Base-by-base conservation (phyloP, 306 rosid species). In the Boehmeria nivea region DNA sequence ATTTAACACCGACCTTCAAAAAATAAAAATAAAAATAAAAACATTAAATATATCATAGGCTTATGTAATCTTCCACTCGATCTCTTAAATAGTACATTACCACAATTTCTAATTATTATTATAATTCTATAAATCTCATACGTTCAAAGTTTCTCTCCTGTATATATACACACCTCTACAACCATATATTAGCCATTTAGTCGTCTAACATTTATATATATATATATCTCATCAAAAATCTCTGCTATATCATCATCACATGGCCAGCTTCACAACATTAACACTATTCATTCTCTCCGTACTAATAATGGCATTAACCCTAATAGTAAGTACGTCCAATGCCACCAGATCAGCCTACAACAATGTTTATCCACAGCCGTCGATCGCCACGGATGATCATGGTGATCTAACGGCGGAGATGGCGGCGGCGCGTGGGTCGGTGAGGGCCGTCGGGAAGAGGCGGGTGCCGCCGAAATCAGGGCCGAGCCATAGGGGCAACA, bases 401-500 rank as follows among this genome's bases (percentile, higher is more conserved):
- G n/a, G n/a, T n/a, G n/a, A n/a, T n/a, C n/a, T n/a, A n/a, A n/a
- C n/a, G n/a, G n/a, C n/a, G n/a, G n/a, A n/a, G n/a, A n/a, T n/a
- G n/a, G n/a, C n/a, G n/a, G n/a, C n/a, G n/a, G n/a, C n/a, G n/a
- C n/a, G n/a, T 12, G 15, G 12, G 20, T 2, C 24, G 24, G 42
- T 18, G 59, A 37, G 37, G 59, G 23, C 25, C 7, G 24, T 53
- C 2, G 47, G 24, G 14, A 55, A 36, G 33, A 10, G 28, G 18
- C 17, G 60, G 1, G 45, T 21, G 27, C 60, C 60, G 16, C 60
- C 47, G 24, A 55, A 38, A 14, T 55, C 60, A 12, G 60, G 60
- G 7, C 60, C 60, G 19, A 55, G 60, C 47, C 60, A 37, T 23
- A 19, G 47, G 33, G 60, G 60, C 17, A 55, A 55, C 47, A 20